Evolutionary conservation across 139 green algal species (phyloP).

Genomic region (Chlamydomonas incerta): DNA sequence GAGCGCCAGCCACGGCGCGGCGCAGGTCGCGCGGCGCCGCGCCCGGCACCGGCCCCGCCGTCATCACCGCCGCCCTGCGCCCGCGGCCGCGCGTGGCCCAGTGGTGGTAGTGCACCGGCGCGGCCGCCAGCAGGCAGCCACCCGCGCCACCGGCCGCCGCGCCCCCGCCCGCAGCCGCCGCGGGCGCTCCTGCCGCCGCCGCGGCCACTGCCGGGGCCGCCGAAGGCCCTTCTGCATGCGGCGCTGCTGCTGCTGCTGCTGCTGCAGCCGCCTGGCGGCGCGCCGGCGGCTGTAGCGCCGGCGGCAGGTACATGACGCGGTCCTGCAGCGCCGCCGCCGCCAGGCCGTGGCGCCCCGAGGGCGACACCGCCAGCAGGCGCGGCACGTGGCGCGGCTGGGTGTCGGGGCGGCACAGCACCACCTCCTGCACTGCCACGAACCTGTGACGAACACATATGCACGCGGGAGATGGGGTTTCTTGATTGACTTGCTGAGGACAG

Average conservation of each 20-base stretch:
- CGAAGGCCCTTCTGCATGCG: no score
- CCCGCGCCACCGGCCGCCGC: no score
- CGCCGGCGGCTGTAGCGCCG: background rate
- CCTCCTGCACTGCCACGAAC: slow-evolving; percentile 12
- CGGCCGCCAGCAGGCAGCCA: no score
- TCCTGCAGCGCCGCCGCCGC: slow-evolving; percentile 18
- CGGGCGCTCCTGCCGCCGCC: background rate
- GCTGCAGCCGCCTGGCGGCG: background rate
- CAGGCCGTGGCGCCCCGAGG: background rate
- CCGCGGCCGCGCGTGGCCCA: no score
- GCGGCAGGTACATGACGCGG: slow-evolving; percentile 28
- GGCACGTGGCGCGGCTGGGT: slow-evolving; percentile 27
- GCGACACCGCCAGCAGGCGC: slow-evolving; percentile 14
- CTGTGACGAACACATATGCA: background rate
- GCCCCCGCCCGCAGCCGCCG: no score
- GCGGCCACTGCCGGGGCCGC: background rate
- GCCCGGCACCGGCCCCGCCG: background rate
- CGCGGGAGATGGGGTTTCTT: no score
- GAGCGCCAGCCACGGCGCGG: background rate
- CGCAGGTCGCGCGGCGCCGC: slow-evolving; percentile 1
- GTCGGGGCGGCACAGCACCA: background rate
- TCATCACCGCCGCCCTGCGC: background rate
- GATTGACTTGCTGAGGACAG: no score
- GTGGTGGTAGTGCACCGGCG: background rate
- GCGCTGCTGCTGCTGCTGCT: background rate